A percentile compares a stretch with the other conserved stretches of the same genome.
phyloP scores from a whole-genome alignment of 495 filamentous ascomycete species.

The Lepraria neglecta region DNA sequence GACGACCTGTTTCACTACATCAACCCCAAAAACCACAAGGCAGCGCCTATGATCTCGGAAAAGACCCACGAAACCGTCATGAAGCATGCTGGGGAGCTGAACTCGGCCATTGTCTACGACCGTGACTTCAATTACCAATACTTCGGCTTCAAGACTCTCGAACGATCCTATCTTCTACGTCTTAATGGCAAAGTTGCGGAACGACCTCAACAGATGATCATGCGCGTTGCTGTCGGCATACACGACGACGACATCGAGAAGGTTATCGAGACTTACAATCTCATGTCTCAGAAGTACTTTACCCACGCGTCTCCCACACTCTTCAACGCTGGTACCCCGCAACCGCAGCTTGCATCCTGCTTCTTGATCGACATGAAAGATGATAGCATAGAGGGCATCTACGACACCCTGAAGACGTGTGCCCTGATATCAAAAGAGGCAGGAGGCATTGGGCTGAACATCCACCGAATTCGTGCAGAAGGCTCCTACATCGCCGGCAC shows the following conservation, averaged over 20 bases:
- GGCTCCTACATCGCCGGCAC: conserved; percentile 96
- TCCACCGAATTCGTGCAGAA: conserved; percentile 92
- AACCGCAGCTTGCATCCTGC: conserved; percentile 89
- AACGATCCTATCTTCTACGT: conserved; percentile 92
- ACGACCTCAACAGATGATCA: conserved; percentile 97
- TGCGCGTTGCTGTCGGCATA: conserved; percentile 96
- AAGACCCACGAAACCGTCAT: conserved; percentile 84
- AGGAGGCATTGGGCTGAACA: conserved; percentile 91
- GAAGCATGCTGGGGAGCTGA: conserved; percentile 91
- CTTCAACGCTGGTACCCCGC: conserved; percentile 94
- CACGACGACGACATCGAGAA: conserved; percentile 91
- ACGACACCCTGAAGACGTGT: conserved; percentile 97
- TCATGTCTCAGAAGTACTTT: conserved; percentile 97
- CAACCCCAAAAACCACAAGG: conserved; percentile 83
- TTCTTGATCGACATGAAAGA: conserved; percentile 98
- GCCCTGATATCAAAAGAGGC: conserved; percentile 99
- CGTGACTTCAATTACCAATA: conserved; percentile 99
- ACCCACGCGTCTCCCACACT: conserved; percentile 96
- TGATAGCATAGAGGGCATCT: conserved; percentile 98
- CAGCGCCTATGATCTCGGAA: conserved; percentile 88
- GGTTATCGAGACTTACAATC: conserved; percentile 92
- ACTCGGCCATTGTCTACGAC: conserved; percentile 98
- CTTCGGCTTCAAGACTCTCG: conserved; percentile 98
- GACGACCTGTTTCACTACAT: conserved; percentile 91
- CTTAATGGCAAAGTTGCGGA: conserved; percentile 91